Conservation (phyloP, 2,329 filamentous ascomycete species). For the Colletotrichum liaoningense region DNA sequence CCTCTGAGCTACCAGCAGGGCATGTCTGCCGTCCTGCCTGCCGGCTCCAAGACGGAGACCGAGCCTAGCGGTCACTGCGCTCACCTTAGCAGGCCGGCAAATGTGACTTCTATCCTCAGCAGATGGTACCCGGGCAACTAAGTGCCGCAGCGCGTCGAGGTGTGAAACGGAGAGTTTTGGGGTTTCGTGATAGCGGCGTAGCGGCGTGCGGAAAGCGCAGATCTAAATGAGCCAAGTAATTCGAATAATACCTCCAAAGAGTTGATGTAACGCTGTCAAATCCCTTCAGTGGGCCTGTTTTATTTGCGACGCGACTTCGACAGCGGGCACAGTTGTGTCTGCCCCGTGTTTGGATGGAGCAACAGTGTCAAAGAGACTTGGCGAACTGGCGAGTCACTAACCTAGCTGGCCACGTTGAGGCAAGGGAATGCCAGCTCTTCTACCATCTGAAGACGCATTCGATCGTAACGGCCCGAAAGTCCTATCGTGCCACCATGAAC, state of each 20-base stretch:
- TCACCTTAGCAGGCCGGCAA: conserved; percentile 25
- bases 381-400: background rate
- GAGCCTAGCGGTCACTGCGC: conserved; percentile 33
- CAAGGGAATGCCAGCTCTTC: background rate
- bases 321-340: background rate
- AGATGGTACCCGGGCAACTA: conserved; percentile 32
- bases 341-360: too few species aligned
- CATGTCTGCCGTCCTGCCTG: conserved; percentile 38
- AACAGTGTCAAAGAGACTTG: background rate
- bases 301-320: background rate
- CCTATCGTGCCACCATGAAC: background rate
- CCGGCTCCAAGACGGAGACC: conserved; percentile 27
- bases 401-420: background rate
- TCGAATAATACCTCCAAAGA: background rate
- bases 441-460: background rate
- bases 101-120: conserved; percentile 31
- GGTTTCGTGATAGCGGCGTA: background rate
- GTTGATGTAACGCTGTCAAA: background rate
- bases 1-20: conserved; percentile 37
- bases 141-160: too few species aligned
- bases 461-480: background rate
- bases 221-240: conserved; percentile 4
- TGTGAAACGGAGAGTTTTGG: too few species aligned
- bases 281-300: background rate
- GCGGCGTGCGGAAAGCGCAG: background rate